Conservation (phyloP, 129 eudicot genomes). For the Calendula officinalis region DNA sequence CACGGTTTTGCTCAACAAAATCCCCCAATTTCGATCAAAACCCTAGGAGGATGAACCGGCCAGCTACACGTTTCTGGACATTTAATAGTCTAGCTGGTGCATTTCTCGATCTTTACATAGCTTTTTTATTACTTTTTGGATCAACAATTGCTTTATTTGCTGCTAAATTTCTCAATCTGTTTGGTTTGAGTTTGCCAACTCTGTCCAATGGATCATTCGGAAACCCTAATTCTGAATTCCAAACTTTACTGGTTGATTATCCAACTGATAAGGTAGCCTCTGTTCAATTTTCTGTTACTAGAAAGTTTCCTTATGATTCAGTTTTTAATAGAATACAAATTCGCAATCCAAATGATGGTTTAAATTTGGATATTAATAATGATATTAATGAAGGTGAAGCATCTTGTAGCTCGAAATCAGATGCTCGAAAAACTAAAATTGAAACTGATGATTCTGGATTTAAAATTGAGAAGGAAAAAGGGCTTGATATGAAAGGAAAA, state of each 20-base stretch:
- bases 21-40: constrained; percentile 6
- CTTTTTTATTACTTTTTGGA: constrained; percentile 76
- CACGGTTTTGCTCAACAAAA: constrained; percentile 10
- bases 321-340: constrained; percentile 25
- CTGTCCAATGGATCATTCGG: constrained; percentile 53
- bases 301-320: constrained; percentile 69
- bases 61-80: constrained; percentile 59
- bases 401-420: constrained; percentile 61
- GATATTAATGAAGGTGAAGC: constrained; percentile 51
- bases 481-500: constrained; percentile 77
- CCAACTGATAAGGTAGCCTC: constrained; percentile 54
- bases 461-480: constrained; percentile 23
- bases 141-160: constrained; percentile 58
- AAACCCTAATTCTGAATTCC: constrained; percentile 33
- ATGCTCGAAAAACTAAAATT: constrained; percentile 35
- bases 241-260: constrained; percentile 51
- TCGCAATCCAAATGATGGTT: constrained; percentile 13
- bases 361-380: constrained; percentile 26
- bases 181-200: constrained; percentile 69
- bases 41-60: constrained; percentile 56
- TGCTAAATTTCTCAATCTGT: constrained; percentile 55
- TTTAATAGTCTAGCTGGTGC: constrained; percentile 67
- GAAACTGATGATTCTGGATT: constrained; percentile 21
- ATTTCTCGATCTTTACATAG: constrained; percentile 83
- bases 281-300: constrained; percentile 56